A percentile compares a stretch with the other conserved stretches of the same genome.
Conservation (phyloP, 2,329 filamentous ascomycete genomes). For the Orbilia ellipsospora region DNA sequence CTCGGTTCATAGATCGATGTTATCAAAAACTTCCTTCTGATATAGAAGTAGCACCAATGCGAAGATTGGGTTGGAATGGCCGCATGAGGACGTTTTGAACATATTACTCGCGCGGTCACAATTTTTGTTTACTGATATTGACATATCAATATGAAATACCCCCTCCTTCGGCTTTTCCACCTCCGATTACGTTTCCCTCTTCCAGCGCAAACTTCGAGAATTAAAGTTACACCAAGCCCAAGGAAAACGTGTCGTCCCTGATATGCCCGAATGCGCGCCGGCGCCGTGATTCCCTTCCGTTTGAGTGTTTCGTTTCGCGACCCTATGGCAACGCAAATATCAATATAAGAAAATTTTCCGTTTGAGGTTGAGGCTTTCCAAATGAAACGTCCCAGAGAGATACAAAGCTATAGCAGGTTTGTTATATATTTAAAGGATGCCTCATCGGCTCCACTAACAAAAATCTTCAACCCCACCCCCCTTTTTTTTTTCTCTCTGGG, state of each 20-base stretch:
- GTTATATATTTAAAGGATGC: constrained; percentile 49
- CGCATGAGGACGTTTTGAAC: too few relatives aligned
- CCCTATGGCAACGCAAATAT: constrained; percentile 25
- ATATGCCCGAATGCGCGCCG: constrained; percentile 15
- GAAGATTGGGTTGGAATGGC: too few relatives aligned
- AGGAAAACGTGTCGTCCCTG: constrained; percentile 48
- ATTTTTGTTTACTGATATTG: constrained; percentile 1
- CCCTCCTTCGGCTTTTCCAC: constrained; percentile 9
- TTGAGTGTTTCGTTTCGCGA: constrained; percentile 55
- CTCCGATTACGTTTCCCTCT: constrained; percentile 33
- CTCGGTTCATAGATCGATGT: too few relatives aligned
- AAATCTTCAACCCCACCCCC: constrained; percentile 6
- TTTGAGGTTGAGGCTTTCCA: too few relatives aligned
- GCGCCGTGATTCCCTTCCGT: constrained; percentile 31
- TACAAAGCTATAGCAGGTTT: constrained; percentile 20
- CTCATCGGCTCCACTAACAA: constrained; percentile 25
- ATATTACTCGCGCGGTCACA: too few relatives aligned
- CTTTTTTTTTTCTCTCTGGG: constrained; percentile 15
- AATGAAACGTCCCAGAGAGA: not conserved
- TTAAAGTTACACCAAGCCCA: not conserved
- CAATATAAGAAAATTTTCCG: constrained; percentile 12
- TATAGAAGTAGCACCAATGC: too few relatives aligned
- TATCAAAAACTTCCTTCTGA: too few relatives aligned
- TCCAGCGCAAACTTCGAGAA: not conserved
- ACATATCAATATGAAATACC: constrained; percentile 38